These are phyloP conservation scores for Chytriomyces sp. DNA, from an alignment of 192 early-diverging fungal species.

Conservation along the genomic window DNA sequence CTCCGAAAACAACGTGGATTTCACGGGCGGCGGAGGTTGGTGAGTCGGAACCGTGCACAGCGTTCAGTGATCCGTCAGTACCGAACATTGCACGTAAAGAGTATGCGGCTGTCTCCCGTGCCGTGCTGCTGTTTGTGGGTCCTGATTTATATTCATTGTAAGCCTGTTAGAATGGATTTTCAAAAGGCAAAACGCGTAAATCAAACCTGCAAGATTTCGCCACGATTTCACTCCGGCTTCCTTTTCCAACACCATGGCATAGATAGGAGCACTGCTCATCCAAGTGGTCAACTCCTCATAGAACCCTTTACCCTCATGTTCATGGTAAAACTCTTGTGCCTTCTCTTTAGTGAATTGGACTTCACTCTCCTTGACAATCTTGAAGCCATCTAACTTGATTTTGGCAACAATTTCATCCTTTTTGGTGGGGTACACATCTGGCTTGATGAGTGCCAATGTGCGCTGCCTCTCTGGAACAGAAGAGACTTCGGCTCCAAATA, in stretches of 20 bases:
- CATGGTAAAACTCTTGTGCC: constrained; percentile 58
- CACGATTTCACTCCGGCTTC: constrained; percentile 37
- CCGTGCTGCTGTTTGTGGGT: constrained; percentile 54
- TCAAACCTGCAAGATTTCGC: constrained; percentile 48
- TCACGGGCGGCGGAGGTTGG: constrained; percentile 52
- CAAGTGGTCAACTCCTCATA: constrained; percentile 57
- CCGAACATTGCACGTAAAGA: constrained; percentile 55
- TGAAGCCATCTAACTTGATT: constrained; percentile 51
- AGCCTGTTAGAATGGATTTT: constrained; percentile 44
- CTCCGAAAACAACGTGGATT: constrained; percentile 54
- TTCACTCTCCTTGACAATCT: constrained; percentile 56
- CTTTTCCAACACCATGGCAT: constrained; percentile 49
- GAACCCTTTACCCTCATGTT: constrained; percentile 54
- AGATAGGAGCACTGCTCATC: constrained; percentile 67
- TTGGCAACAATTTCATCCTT: constrained; percentile 53
- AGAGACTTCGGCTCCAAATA: constrained; percentile 50
- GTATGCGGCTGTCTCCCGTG: constrained; percentile 39
- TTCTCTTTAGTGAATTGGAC: constrained; percentile 43
- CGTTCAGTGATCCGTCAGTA: constrained; percentile 58
- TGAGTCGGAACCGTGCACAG: constrained; percentile 67
- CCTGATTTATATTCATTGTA: constrained; percentile 49
- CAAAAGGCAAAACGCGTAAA: constrained; percentile 32
- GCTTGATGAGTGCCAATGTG: constrained; percentile 54
- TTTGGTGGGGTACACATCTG: constrained; percentile 57
- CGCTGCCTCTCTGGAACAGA: constrained; percentile 36